Conservation (phyloP, 2,329 filamentous ascomycete species). For the Aspergillus pseudonomiae region DNA sequence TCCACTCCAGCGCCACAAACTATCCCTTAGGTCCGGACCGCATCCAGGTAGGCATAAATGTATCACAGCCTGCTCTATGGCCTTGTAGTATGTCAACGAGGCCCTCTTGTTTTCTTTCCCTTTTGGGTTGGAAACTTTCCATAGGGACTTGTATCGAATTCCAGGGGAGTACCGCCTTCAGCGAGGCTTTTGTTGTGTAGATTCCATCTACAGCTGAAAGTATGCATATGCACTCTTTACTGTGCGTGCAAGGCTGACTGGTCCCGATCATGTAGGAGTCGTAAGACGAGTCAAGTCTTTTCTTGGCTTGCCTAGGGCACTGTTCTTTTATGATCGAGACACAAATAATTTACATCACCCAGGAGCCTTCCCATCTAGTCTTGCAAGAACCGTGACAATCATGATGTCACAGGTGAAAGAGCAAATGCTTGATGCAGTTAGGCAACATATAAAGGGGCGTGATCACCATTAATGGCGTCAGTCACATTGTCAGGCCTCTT, state of each 20-base stretch:
- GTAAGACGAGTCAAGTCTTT: slow-evolving; percentile 1
- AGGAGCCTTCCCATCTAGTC: not conserved
- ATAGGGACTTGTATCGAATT: not conserved
- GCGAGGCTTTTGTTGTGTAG: not conserved
- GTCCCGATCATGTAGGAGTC: not conserved
- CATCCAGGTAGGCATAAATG: not conserved
- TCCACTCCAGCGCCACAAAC: not conserved
- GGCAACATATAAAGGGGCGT: not conserved
- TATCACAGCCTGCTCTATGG: not conserved
- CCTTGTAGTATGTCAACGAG: not conserved
- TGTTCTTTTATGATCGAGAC: not conserved
- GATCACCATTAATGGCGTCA: not conserved
- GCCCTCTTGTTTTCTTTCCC: not conserved
- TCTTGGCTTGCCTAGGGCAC: not conserved
- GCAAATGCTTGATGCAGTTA: not conserved
- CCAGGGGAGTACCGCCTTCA: not conserved
- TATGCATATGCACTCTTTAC: not conserved
- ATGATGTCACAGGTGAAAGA: not conserved
- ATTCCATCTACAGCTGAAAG: not conserved
- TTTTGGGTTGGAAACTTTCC: not conserved
- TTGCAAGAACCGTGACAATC: not conserved
- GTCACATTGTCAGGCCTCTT: not conserved
- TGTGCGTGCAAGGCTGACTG: not conserved
- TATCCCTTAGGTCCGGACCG: slow-evolving; percentile 1
- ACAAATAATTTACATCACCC: not conserved